A percentile compares a stretch with the other conserved stretches of the same genome.
These are phyloP conservation scores for Torulaspora delbrueckii DNA, from an alignment of 805 yeast genomes.

Conservation along the genomic window DNA sequence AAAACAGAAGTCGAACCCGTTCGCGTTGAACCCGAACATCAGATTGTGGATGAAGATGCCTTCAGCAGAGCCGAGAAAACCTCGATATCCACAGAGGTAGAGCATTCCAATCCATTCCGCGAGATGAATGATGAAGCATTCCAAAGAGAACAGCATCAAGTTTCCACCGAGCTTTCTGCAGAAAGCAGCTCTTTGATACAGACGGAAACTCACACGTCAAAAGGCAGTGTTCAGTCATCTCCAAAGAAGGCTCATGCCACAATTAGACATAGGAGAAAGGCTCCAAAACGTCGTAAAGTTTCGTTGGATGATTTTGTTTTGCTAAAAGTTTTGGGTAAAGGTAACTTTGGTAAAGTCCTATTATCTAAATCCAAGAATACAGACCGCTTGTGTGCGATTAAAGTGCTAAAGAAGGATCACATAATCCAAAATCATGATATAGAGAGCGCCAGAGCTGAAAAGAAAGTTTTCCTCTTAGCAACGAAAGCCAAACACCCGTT, in stretches of 20 bases:
- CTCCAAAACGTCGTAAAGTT: slow-evolving; percentile 55
- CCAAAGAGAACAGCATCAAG: slow-evolving; percentile 16
- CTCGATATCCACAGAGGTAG: not conserved
- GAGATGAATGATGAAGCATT: slow-evolving; percentile 24
- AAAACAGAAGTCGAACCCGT: slow-evolving; percentile 11
- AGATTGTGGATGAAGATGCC: slow-evolving; percentile 7
- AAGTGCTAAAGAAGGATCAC: slow-evolving; percentile 92
- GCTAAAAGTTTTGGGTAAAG: slow-evolving; percentile 93
- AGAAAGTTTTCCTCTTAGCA: slow-evolving; percentile 79
- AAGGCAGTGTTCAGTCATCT: slow-evolving; percentile 15
- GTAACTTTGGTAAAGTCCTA: slow-evolving; percentile 98
- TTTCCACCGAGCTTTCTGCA: not conserved
- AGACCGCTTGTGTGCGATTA: slow-evolving; percentile 82
- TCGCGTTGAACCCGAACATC: slow-evolving; percentile 3
- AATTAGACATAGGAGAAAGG: slow-evolving; percentile 26
- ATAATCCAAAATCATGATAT: slow-evolving; percentile 95
- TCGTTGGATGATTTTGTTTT: slow-evolving; percentile 95
- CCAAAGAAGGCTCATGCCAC: slow-evolving; percentile 24
- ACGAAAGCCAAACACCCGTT: slow-evolving; percentile 91
- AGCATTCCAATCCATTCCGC: slow-evolving; percentile 25
- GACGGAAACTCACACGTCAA: slow-evolving; percentile 8
- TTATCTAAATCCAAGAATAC: slow-evolving; percentile 89
- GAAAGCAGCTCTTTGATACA: slow-evolving; percentile 5
- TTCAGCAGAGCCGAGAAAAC: not conserved
- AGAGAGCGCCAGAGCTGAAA: slow-evolving; percentile 90